phyloP scores from a whole-genome alignment of 192 early-diverging fungal species.

The Spizellomyces sp. region DNA sequence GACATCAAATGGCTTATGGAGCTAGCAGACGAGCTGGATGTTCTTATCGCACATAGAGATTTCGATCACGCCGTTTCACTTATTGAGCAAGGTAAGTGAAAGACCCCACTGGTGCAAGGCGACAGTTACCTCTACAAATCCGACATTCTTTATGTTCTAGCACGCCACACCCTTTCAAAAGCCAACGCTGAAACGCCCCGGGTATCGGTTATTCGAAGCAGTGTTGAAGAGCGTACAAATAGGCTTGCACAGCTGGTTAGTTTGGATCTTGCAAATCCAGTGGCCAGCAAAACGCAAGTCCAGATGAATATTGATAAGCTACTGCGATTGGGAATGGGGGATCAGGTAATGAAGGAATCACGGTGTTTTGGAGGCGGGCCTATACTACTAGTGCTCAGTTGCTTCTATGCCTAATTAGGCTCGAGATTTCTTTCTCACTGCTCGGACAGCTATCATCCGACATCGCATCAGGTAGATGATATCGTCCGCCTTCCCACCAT shows the following conservation, averaged over 20 bases:
- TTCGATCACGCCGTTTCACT: constrained; percentile 78
- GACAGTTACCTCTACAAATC: neutral
- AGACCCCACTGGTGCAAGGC: neutral
- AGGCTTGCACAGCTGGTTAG: constrained; percentile 57
- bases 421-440: constrained; percentile 81
- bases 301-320: constrained; percentile 80
- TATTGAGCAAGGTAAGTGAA: constrained; percentile 64
- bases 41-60: constrained; percentile 89
- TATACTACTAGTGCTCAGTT: neutral
- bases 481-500: neutral
- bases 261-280: constrained; percentile 77
- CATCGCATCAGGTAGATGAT: constrained; percentile 65
- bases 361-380: neutral
- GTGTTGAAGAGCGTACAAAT: constrained; percentile 44
- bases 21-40: constrained; percentile 87
- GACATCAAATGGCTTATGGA: constrained; percentile 66
- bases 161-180: constrained; percentile 16
- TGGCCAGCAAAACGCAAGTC: constrained; percentile 78
- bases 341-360: constrained; percentile 48
- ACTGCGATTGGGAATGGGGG: constrained; percentile 72
- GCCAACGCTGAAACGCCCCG: constrained; percentile 36
- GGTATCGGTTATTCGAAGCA: constrained; percentile 30
- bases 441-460: constrained; percentile 76
- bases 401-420: constrained; percentile 54
- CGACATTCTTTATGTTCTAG: neutral